Evolutionary conservation across 495 filamentous ascomycete species (phyloP).

Genomic region (Sabuloglossum arenarium): DNA sequence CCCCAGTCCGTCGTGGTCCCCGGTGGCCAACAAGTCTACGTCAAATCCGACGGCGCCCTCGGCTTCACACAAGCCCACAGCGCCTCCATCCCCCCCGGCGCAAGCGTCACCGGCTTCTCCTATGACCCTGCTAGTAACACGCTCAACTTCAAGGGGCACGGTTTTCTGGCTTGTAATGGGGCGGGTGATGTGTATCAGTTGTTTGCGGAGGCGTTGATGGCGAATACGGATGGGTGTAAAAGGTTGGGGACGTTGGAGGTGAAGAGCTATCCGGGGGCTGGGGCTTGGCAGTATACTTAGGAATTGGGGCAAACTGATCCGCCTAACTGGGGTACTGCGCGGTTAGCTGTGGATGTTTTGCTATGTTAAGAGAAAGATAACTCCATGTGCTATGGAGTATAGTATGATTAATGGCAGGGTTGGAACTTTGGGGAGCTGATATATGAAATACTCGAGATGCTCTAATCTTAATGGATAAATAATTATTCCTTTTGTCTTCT

Average conservation of each 20-base stretch:
- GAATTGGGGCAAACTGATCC: too few relatives aligned
- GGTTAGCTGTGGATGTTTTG: too few relatives aligned
- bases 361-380: too few relatives aligned
- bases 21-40: conserved; percentile 44
- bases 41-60: conserved; percentile 31
- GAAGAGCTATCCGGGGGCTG: neutral
- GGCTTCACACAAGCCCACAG: conserved; percentile 41
- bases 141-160: neutral
- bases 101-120: conserved; percentile 23
- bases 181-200: neutral
- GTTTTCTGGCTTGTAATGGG: neutral
- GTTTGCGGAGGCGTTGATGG: neutral
- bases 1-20: conserved; percentile 31
- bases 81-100: conserved; percentile 30
- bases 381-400: too few relatives aligned
- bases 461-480: too few relatives aligned
- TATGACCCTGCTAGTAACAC: neutral
- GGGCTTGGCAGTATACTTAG: neutral
- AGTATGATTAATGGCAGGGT: too few relatives aligned
- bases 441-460: too few relatives aligned
- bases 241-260: neutral
- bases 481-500: too few relatives aligned
- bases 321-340: too few relatives aligned
- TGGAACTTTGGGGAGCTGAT: too few relatives aligned
- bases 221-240: neutral